phyloP scores from a whole-genome alignment of 768 basidiomycete genomes.

The Xanthoconium stramineum region DNA sequence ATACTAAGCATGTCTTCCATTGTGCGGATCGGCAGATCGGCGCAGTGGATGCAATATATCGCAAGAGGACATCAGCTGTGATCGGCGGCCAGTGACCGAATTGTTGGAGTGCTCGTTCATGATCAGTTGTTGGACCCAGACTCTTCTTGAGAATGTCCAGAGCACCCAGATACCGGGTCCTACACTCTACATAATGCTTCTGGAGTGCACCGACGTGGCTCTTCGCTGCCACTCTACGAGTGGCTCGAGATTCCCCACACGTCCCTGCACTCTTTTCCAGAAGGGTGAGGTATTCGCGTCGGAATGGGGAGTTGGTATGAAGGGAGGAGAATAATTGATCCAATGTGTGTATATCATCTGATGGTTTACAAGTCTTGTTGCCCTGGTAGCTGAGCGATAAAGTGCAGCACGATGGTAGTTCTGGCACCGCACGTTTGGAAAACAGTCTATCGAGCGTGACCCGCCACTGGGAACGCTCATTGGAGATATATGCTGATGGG shows the following conservation, averaged over 20 bases:
- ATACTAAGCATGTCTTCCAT: slow-evolving; percentile 31
- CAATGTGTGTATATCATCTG: background rate
- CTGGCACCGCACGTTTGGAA: background rate
- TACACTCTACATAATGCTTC: background rate
- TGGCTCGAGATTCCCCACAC: background rate
- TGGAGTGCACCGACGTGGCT: background rate
- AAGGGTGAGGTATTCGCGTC: background rate
- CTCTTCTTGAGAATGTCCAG: background rate
- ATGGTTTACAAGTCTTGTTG: background rate
- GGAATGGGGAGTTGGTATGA: background rate
- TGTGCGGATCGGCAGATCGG: background rate
- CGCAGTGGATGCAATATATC: background rate
- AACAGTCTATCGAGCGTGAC: background rate
- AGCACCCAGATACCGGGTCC: background rate
- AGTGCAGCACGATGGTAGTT: background rate
- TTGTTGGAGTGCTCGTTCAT: background rate
- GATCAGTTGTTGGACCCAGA: background rate
- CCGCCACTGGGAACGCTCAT: too few species aligned
- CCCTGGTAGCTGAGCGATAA: background rate
- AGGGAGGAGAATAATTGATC: background rate
- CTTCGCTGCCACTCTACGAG: background rate
- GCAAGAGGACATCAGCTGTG: background rate
- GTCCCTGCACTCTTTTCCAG: background rate
- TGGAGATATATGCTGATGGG: background rate
- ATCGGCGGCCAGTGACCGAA: background rate